Base-by-base conservation (phyloP, 2,329 filamentous ascomycete genomes). In the Monosporascus sp. region DNA sequence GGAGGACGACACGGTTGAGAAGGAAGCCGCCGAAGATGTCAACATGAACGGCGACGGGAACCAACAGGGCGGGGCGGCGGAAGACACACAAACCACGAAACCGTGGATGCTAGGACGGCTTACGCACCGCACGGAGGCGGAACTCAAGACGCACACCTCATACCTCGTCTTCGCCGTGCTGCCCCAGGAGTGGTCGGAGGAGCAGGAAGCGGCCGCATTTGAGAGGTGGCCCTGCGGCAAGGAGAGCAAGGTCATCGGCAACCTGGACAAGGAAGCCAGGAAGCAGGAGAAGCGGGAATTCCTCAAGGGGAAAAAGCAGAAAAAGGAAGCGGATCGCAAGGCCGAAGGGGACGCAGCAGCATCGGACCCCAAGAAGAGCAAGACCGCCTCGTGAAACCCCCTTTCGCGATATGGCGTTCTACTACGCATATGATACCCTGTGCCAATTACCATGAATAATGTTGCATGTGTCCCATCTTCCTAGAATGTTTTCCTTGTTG, bases 141-240 rank as follows among this genome's bases (percentile, higher is more conserved):
- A 99, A 65, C 74, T 97, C 55, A 97, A 96, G 78, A 94, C 89
- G 7, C 94, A 99, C 71, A 99, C 94, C 0, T 94, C 89, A n/a
- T 99, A 99, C 68, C 80, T 99, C 5, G 88, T 95, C 5, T 99
- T 99, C 73, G 94, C 94, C 0, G 76, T 94, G 3, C 72, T 99
- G 55, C 93, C 94, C n/a, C 79, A 84, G 44, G 85, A 89, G 57
- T 99, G 94, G 94, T 85, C 77, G 0, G 86, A 83, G 37, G 88
- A 88, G 55, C 90, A 96, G 59, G 94, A 99, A 71, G 80, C 79
- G 34, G 78, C 79, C 31, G 84, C 85, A 49, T 72, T 80, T 58
- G 75, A 79, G 50, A 82, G 79, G 57, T 90, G 85, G 81, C 83
- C 84, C 0, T 81, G 82, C 50, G 78, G 76, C 25, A 72, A 75